phyloP scores from a whole-genome alignment of 768 basidiomycete species.

The Termitomyces sp. region DNA sequence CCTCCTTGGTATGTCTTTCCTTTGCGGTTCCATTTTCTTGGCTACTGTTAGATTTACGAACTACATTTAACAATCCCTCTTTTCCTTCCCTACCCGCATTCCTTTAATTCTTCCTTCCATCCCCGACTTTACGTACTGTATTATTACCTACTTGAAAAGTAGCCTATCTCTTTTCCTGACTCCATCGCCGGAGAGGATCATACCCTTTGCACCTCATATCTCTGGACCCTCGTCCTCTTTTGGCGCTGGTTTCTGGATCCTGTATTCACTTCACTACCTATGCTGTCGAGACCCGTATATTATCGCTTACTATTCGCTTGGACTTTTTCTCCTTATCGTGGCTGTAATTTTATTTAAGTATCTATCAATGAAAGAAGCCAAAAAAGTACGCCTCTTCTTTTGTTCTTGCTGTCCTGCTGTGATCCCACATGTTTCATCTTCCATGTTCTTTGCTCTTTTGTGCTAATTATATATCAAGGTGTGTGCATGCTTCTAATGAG shows the following conservation, averaged over 20 bases:
- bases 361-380: slow-evolving; percentile 1
- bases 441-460: not conserved
- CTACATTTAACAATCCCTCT: slow-evolving; percentile 6
- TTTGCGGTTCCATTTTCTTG: slow-evolving; percentile 11
- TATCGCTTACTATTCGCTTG: slow-evolving; percentile 10
- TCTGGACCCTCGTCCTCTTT: not conserved
- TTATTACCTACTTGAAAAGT: slow-evolving; percentile 18
- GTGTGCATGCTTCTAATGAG: not conserved
- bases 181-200: slow-evolving; percentile 5
- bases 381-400: not conserved
- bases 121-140: slow-evolving; percentile 10
- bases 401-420: not conserved
- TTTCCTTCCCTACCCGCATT: not conserved
- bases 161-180: slow-evolving; percentile 13
- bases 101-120: slow-evolving; percentile 7
- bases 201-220: slow-evolving; percentile 5
- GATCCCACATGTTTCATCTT: not conserved
- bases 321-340: not conserved
- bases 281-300: slow-evolving; percentile 12
- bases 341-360: slow-evolving; percentile 5
- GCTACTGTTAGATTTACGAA: slow-evolving; percentile 13
- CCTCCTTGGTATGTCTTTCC: slow-evolving; percentile 5
- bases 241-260: slow-evolving; percentile 2
- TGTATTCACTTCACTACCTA: slow-evolving; percentile 10
- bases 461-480: not conserved